These are phyloP conservation scores for Calonectria hongkongensis DNA, from an alignment of 2,329 filamentous ascomycete species.

Conservation along the genomic window DNA sequence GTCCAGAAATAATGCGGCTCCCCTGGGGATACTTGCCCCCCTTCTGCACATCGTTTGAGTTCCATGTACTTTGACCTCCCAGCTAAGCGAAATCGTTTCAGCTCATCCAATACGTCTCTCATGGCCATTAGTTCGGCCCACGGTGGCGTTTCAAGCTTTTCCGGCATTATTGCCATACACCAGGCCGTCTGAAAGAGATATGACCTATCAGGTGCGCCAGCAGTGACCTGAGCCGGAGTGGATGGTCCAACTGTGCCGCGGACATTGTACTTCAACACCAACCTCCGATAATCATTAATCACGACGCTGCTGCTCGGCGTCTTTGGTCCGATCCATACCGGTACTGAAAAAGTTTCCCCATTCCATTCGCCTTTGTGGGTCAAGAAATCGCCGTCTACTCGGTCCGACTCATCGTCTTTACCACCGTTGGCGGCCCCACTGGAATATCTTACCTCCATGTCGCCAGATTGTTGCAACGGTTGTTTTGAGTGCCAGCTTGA, in stretches of 20 bases:
- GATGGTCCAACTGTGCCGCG: slow-evolving; percentile 65
- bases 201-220: slow-evolving; percentile 67
- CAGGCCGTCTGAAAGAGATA: slow-evolving; percentile 72
- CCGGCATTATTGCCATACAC: slow-evolving; percentile 68
- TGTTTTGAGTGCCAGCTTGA: slow-evolving; percentile 33
- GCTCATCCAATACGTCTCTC: slow-evolving; percentile 64
- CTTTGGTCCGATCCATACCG: slow-evolving; percentile 70
- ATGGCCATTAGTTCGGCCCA: slow-evolving; percentile 60
- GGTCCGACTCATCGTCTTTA: slow-evolving; percentile 31
- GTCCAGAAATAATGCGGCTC: slow-evolving; percentile 61
- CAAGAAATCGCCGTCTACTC: slow-evolving; percentile 51
- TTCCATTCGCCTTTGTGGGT: slow-evolving; percentile 53
- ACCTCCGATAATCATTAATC: slow-evolving; percentile 68
- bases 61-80: slow-evolving; percentile 56
- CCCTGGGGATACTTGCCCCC: slow-evolving; percentile 42
- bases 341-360: slow-evolving; percentile 49
- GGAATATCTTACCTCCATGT: slow-evolving; percentile 33
- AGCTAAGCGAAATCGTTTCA: slow-evolving; percentile 63
- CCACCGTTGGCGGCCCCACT: not conserved
- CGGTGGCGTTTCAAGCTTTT: slow-evolving; percentile 54
- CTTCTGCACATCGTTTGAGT: slow-evolving; percentile 37
- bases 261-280: slow-evolving; percentile 62
- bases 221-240: slow-evolving; percentile 68
- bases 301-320: slow-evolving; percentile 59
- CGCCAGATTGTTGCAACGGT: slow-evolving; percentile 28